Evolutionary conservation across 768 basidiomycete species (phyloP), one percentile per base, ranked within the genome.

Genomic region (Hypholoma sublateritium): DNA sequence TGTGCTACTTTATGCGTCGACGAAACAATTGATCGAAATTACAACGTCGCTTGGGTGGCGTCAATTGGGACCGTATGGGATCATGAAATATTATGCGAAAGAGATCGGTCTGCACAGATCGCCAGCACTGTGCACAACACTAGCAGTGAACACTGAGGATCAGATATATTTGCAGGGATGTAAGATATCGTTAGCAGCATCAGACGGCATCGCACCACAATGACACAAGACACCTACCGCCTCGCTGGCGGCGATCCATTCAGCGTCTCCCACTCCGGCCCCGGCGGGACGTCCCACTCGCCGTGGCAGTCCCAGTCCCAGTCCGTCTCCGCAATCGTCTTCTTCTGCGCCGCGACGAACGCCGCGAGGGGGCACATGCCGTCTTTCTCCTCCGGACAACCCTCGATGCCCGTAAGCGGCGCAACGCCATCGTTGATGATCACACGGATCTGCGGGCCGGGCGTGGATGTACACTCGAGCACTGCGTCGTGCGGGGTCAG

Each of bases 351-450:
- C 2, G 68, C 75, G 11, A 94, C 81, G 69, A 95, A 95, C 2
- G 81, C 79, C 17, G 81, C 78, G 3, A 95, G 72, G 2, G 86
- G 79, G 61, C 94, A 97, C 73, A 93, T 77, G 7, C 94, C 94
- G 53, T 91, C 83, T 54, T 80, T 79, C 68, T 91, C 82, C 55
- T 78, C 69, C 0, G 83, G 84, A 63, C 93, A 96, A 5, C 89
- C 91, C 13, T 76, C 77, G 60, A 95, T 81, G 9, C 88, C 85
- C 0, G 86, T 89, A 19, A 95, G 79, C 4, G 94, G 93, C 0
- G 85, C 85, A 1, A 91, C 87, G 0, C 86, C 94, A 64, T 97
- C 94, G 72, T 96, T 95, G 69, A 95, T 81, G 59, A 95, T 85
- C 63, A 94, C 77, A 3, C 93, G 85, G 59, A 95, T 89, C 60